phyloP scores from a whole-genome alignment of 208 protist genomes.

The Crithidia acanthocephali region DNA sequence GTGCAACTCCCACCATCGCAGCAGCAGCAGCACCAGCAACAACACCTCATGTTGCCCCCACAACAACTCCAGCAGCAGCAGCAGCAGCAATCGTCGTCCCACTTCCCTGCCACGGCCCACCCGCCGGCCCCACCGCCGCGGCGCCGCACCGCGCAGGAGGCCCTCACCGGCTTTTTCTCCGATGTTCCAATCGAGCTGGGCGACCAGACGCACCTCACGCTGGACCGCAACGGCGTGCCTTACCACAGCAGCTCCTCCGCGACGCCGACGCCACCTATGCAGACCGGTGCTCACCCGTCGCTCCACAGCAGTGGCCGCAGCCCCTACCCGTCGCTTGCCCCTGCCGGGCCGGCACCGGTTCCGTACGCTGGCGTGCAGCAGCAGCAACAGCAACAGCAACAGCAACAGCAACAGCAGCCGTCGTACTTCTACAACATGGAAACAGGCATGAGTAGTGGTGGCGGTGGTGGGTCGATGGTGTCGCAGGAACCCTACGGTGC shows the following conservation, averaged over 20 bases:
- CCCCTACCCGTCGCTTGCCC: neutral
- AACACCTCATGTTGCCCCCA: neutral
- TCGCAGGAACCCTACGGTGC: neutral
- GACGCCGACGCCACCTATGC: neutral
- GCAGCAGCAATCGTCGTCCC: conserved; percentile 2
- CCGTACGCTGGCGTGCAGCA: neutral
- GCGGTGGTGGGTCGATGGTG: neutral
- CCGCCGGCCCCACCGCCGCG: conserved; percentile 6
- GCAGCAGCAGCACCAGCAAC: neutral
- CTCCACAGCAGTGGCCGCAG: neutral
- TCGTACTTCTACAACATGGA: neutral
- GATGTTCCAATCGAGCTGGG: conserved; percentile 23
- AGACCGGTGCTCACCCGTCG: neutral
- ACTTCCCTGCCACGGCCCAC: neutral
- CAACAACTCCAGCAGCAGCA: neutral
- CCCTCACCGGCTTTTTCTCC: conserved; percentile 25
- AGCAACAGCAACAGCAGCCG: conserved; percentile 1
- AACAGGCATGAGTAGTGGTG: neutral
- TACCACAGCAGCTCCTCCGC: neutral
- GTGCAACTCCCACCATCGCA: neutral
- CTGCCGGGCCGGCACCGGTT: neutral
- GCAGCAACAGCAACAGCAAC: neutral
- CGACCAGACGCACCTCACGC: conserved; percentile 28
- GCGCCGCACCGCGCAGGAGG: conserved; percentile 22
- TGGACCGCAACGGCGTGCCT: conserved; percentile 25